phyloP scores from a whole-genome alignment of 106 monocot genomes.

The Narthecium ossifragum region DNA sequence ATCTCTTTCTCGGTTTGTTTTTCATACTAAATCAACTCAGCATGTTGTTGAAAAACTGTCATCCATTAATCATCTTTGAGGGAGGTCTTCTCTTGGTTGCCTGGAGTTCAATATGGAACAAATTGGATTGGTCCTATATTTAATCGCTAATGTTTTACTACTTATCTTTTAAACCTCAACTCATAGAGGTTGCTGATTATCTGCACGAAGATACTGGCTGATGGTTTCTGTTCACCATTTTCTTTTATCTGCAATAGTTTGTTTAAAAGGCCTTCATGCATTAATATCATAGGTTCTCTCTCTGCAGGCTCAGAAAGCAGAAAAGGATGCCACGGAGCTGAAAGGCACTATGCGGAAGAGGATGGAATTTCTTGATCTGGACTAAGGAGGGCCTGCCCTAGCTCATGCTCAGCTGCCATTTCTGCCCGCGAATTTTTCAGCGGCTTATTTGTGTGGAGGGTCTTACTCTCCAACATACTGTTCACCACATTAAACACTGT shows the following conservation, averaged over 20 bases:
- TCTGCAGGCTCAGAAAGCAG: constrained; percentile 38
- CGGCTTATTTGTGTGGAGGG: neutral
- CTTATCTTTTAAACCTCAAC: neutral
- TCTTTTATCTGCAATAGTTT: neutral
- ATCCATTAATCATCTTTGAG: too few relatives aligned
- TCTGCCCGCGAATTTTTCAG: constrained; percentile 1
- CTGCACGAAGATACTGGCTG: neutral
- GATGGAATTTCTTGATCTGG: constrained; percentile 46
- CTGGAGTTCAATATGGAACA: too few relatives aligned
- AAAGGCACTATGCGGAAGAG: constrained; percentile 44
- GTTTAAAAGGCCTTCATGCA: neutral
- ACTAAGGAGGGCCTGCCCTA: neutral
- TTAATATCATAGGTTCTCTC: neutral
- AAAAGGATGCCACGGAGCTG: constrained; percentile 33
- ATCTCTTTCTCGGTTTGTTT: too few relatives aligned
- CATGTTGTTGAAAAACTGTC: too few relatives aligned
- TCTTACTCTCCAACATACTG: neutral
- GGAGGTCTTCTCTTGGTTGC: too few relatives aligned
- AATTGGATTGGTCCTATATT: neutral
- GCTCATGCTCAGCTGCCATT: neutral
- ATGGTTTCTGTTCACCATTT: neutral
- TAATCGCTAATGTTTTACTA: neutral
- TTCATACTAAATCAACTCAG: too few relatives aligned
- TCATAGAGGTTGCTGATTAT: neutral
- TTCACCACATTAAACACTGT: neutral